Conservation (phyloP, 2,329 filamentous ascomycete species). For the Ceratocystis huliohia region DNA sequence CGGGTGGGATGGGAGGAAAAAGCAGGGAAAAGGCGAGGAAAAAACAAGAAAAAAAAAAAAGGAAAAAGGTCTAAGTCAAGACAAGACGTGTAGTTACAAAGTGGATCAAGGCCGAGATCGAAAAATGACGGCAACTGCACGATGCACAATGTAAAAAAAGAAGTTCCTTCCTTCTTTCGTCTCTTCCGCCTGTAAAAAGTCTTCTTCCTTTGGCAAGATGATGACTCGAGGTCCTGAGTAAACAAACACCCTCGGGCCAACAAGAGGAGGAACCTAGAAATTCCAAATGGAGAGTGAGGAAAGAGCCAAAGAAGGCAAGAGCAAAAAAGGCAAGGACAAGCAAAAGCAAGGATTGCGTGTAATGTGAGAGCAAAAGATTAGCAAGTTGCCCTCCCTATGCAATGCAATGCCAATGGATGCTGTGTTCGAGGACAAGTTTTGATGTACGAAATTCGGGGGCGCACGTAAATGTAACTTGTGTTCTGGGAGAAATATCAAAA, state of each 20-base stretch:
- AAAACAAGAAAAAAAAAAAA: background rate
- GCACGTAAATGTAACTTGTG: background rate
- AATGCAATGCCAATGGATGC: background rate
- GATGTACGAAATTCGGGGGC: background rate
- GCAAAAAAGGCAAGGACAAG: background rate
- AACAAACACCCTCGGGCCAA: too few species aligned
- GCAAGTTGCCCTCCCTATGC: background rate
- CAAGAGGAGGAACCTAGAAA: background rate
- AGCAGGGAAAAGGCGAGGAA: background rate
- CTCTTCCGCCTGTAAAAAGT: background rate
- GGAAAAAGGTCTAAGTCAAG: background rate
- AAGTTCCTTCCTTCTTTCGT: background rate
- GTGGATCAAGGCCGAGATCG: background rate
- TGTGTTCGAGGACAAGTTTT: background rate
- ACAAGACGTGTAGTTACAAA: slow-evolving; percentile 2
- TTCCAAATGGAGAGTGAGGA: background rate
- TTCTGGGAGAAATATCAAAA: background rate
- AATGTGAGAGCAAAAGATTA: background rate
- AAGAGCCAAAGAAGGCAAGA: background rate
- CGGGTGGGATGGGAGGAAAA: background rate
- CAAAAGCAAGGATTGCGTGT: background rate
- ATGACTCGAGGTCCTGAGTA: background rate
- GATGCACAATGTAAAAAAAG: slow-evolving; percentile 6
- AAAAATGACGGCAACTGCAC: slow-evolving; percentile 4
- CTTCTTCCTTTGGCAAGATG: background rate